Base-by-base conservation (phyloP, 495 filamentous ascomycete species). In the Aspergillus egyptiacus region DNA sequence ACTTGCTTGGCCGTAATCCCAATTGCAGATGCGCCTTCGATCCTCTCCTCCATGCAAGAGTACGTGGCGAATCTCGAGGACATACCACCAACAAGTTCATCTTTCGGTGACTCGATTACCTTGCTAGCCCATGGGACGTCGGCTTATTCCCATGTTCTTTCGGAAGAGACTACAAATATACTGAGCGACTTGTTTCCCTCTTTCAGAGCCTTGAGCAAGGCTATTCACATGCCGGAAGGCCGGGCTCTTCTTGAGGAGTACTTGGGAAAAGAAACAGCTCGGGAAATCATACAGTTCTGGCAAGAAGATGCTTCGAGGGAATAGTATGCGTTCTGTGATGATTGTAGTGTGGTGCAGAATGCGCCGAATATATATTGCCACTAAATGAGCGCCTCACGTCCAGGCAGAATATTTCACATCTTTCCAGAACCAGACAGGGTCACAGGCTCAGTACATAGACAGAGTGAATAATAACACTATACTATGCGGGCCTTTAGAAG, bases 141-240 rank as follows among this genome's bases (percentile, higher is more conserved):
- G 25, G 62, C 42, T 0, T 50, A 50, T 14, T 6, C 42, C 2
- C 43, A 53, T 3, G 60, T 57, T 0, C 51, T 81, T 8, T 44
- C 67, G 0, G 62, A 69, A 20, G 72, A 78, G 36, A 54, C 69
- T 6, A 60, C 61, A 6, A 69, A 77, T 46, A 60, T 78, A 24
- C 55, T 83, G 34, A 78, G 69, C 18, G 72, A 78, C 50, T 51
- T 77, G 24, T 75, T 71, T 35, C 56, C 60, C 3, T 69, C 66
- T 30, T 55, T 84, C n/a, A 51, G 55, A 24, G 69, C 71, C 13
- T 47, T 86, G n/a, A 63, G 73, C 8, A 57, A 64, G 20, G 57
- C 65, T 39, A 51, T 65, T 5, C 64, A 59, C 17, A 70, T 61
- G 4, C 46, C 45, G 0, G 55, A 61, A 5, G 73, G 72, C 4